These are phyloP conservation scores for Aspergillus clavatus DNA, from an alignment of 2,329 filamentous ascomycete genomes.

Conservation along the genomic window DNA sequence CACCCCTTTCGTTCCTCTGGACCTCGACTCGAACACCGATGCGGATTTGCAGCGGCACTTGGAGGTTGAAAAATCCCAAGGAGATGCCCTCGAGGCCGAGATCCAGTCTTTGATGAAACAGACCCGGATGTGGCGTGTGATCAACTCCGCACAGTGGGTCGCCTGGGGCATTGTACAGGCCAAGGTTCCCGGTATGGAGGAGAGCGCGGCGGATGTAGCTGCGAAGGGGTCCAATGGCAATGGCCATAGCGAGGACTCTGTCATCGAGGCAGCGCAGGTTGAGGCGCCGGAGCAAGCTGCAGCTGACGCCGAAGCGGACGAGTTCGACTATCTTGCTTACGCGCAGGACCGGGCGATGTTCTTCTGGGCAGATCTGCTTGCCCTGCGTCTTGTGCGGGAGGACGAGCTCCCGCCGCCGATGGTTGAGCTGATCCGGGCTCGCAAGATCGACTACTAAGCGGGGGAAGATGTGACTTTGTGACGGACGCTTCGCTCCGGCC, in stretches of 20 bases:
- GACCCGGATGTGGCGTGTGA: constrained; percentile 76
- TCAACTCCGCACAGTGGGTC: constrained; percentile 86
- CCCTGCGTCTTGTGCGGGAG: constrained; percentile 65
- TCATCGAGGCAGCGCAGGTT: constrained; percentile 1
- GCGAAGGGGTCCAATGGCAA: constrained; percentile 18
- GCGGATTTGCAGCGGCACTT: constrained; percentile 47
- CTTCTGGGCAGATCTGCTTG: constrained; percentile 87
- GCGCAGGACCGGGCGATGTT: constrained; percentile 86
- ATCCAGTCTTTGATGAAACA: constrained; percentile 70
- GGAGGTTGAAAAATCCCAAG: constrained; percentile 58
- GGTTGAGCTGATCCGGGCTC: constrained; percentile 56
- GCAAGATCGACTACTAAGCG: constrained; percentile 58
- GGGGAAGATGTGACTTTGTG: neutral
- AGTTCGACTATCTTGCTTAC: constrained; percentile 91
- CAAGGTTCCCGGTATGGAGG: constrained; percentile 69
- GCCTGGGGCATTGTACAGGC: constrained; percentile 97
- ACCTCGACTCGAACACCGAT: constrained; percentile 67
- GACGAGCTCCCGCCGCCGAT: constrained; percentile 73
- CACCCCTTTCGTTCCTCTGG: constrained; percentile 58
- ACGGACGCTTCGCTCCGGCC: too few species aligned
- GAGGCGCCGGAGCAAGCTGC: constrained; percentile 20
- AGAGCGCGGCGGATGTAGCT: constrained; percentile 23
- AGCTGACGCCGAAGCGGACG: constrained; percentile 56
- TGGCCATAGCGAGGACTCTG: constrained; percentile 3
- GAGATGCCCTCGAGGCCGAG: constrained; percentile 62